These are phyloP conservation scores for Acer yangbiense DNA, from an alignment of 345 rosid genomes.

Conservation along the genomic window DNA sequence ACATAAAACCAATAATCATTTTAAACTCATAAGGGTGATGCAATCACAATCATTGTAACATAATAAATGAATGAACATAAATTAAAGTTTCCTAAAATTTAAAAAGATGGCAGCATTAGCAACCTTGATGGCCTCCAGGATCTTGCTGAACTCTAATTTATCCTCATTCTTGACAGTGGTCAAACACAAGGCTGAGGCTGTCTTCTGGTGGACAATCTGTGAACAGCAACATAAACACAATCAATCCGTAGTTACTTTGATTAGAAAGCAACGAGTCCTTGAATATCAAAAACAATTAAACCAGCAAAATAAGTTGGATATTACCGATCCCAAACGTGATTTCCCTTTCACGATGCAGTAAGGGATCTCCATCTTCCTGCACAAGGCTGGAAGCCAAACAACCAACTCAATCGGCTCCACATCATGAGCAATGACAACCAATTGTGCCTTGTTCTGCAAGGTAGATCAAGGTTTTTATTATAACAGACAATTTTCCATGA, in stretches of 20 bases:
- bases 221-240: background rate
- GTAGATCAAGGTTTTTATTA: background rate
- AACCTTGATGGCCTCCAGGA: slow-evolving; percentile 83
- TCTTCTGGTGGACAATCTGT: slow-evolving; percentile 70
- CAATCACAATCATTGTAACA: too few relatives aligned
- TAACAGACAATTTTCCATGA: background rate
- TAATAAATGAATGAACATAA: background rate
- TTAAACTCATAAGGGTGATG: background rate
- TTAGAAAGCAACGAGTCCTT: background rate
- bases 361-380: slow-evolving; percentile 88
- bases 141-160: slow-evolving; percentile 74
- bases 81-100: background rate
- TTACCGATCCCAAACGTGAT: slow-evolving; percentile 72
- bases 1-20: background rate
- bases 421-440: slow-evolving; percentile 84
- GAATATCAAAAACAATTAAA: background rate
- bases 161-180: slow-evolving; percentile 84
- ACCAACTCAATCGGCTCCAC: slow-evolving; percentile 89
- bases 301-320: background rate
- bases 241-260: background rate
- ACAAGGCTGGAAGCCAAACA: slow-evolving; percentile 84
- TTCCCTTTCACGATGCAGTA: slow-evolving; percentile 85
- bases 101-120: background rate
- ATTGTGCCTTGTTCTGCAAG: slow-evolving; percentile 65
- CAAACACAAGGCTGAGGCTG: slow-evolving; percentile 62